Conservation (phyloP, 305 asterid species). For the Solanum aculeatissimum region DNA sequence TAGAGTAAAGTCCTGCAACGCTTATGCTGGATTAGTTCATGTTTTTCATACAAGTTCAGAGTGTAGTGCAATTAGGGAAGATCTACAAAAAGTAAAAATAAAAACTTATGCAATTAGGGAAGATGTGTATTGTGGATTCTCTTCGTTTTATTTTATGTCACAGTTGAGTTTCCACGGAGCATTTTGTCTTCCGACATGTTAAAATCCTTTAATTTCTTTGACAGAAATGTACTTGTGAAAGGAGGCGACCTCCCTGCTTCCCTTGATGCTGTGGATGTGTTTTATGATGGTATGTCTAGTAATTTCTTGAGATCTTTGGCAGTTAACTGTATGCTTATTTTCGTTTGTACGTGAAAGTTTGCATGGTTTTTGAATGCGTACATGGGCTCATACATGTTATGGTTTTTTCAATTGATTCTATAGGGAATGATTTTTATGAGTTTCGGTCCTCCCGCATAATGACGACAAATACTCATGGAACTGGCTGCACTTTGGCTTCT, state of each 20-base stretch:
- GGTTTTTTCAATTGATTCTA: slow-evolving; percentile 14
- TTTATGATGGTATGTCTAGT: slow-evolving; percentile 66
- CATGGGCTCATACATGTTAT: not conserved
- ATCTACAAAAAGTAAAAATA: not conserved
- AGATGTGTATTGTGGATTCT: not conserved
- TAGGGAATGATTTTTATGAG: slow-evolving; percentile 73
- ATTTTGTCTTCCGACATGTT: not conserved
- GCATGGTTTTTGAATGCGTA: not conserved
- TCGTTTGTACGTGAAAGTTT: not conserved
- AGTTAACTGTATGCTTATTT: not conserved
- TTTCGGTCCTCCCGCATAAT: slow-evolving; percentile 55
- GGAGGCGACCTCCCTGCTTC: slow-evolving; percentile 90
- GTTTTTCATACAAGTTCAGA: not conserved
- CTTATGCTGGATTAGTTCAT: not conserved
- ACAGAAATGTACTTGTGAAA: slow-evolving; percentile 83
- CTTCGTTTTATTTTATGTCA: not conserved
- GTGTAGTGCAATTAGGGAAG: not conserved
- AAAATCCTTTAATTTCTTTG: slow-evolving; percentile 12
- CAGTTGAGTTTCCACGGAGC: not conserved
- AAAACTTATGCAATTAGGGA: not conserved
- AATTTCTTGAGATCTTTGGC: slow-evolving; percentile 3
- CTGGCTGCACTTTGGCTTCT: slow-evolving; percentile 94
- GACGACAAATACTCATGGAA: slow-evolving; percentile 81
- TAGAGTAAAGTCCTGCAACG: not conserved
- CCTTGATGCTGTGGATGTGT: slow-evolving; percentile 80